Evolutionary conservation across 257 asterid species (phyloP).

Genomic region (Echium plantagineum): DNA sequence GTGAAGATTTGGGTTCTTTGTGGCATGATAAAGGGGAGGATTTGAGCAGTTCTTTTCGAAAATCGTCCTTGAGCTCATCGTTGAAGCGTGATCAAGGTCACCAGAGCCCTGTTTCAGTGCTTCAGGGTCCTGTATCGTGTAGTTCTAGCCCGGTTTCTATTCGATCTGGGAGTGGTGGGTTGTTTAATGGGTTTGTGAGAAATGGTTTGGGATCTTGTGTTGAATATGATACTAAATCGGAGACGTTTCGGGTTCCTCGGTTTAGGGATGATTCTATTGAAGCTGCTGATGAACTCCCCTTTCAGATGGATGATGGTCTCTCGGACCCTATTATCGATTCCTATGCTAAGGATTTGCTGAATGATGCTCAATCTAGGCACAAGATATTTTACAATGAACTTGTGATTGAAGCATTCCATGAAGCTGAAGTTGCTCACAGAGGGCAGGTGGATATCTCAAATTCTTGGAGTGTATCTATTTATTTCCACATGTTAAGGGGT

Average conservation of each 20-base stretch:
- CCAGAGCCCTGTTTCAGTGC: slow-evolving; percentile 93
- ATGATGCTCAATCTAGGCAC: slow-evolving; percentile 64
- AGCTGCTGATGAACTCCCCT: slow-evolving; percentile 59
- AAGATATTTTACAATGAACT: slow-evolving; percentile 57
- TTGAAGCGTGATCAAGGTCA: slow-evolving; percentile 58
- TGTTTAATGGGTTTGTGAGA: slow-evolving; percentile 59
- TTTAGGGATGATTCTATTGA: slow-evolving; percentile 19
- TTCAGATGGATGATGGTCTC: slow-evolving; percentile 64
- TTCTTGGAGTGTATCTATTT: neutral
- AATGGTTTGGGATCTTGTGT: slow-evolving; percentile 66
- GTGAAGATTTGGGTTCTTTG: slow-evolving; percentile 62
- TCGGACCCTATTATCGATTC: slow-evolving; percentile 35
- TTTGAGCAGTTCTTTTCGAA: slow-evolving; percentile 49
- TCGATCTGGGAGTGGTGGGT: slow-evolving; percentile 33
- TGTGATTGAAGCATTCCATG: slow-evolving; percentile 68
- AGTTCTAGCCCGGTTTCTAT: slow-evolving; percentile 24
- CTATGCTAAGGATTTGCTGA: slow-evolving; percentile 55
- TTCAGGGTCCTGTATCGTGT: slow-evolving; percentile 47
- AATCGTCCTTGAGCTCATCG: slow-evolving; percentile 22
- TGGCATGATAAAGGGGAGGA: slow-evolving; percentile 71
- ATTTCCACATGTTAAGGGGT: neutral
- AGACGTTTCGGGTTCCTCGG: slow-evolving; percentile 22
- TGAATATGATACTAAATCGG: slow-evolving; percentile 31
- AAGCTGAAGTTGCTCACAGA: slow-evolving; percentile 68
- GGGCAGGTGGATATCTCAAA: slow-evolving; percentile 58